Evolutionary conservation across 2,329 filamentous ascomycete genomes (phyloP).

Genomic region (Tolypocladium sp.): DNA sequence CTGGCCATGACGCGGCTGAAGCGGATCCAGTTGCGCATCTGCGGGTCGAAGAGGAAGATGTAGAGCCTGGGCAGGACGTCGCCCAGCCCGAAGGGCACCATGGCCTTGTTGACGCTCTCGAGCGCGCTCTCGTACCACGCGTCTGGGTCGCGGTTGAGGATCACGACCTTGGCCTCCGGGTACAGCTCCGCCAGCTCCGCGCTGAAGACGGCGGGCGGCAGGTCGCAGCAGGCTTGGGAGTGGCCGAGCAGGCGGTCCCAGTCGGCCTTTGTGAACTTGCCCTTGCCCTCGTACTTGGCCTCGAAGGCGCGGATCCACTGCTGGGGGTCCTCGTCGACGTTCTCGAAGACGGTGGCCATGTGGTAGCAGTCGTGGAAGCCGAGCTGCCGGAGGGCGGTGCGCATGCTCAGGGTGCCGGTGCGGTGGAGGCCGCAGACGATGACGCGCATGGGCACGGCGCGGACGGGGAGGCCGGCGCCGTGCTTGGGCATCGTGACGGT

Average conservation of each 20-base stretch:
- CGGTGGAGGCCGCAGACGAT: slow-evolving; percentile 29
- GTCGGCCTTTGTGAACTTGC: slow-evolving; percentile 24
- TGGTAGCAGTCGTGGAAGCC: slow-evolving; percentile 21
- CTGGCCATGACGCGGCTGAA: slow-evolving; percentile 17
- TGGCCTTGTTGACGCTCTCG: slow-evolving; percentile 11
- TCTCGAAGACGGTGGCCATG: slow-evolving; percentile 12
- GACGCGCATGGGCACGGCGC: slow-evolving; percentile 28
- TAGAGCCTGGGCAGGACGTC: slow-evolving; percentile 13
- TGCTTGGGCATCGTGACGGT: neutral
- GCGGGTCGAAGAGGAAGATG: slow-evolving; percentile 16
- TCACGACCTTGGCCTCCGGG: slow-evolving; percentile 27
- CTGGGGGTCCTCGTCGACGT: slow-evolving; percentile 11
- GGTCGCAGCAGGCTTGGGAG: slow-evolving; percentile 42
- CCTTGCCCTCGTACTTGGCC: slow-evolving; percentile 20
- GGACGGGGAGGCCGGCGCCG: slow-evolving; percentile 8
- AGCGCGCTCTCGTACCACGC: slow-evolving; percentile 24
- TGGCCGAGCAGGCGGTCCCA: slow-evolving; percentile 36
- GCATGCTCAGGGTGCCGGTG: slow-evolving; percentile 27
- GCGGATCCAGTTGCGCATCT: slow-evolving; percentile 11
- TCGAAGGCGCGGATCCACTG: slow-evolving; percentile 22
- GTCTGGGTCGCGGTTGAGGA: slow-evolving; percentile 29
- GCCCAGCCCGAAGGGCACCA: slow-evolving; percentile 3
- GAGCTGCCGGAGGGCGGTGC: slow-evolving; percentile 10
- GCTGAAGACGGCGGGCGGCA: slow-evolving; percentile 45
- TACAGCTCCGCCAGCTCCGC: slow-evolving; percentile 23